phyloP scores from a whole-genome alignment of 148 eudicot species.

The Chenopodium formosanum region DNA sequence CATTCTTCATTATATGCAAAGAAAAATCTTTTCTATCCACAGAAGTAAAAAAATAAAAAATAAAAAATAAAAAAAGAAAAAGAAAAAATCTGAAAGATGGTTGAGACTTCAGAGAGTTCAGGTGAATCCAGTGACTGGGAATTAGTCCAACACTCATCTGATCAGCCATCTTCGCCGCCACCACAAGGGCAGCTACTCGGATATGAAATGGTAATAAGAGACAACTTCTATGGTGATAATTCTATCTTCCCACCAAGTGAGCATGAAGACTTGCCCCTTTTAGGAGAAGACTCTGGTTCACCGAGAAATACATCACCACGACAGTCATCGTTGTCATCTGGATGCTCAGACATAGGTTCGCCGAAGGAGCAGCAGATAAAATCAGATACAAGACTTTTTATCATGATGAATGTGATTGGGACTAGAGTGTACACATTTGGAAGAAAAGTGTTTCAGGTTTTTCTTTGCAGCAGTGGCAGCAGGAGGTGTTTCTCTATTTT shows the following conservation, averaged over 20 bases:
- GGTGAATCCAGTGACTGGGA: slow-evolving; percentile 43
- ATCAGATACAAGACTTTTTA: slow-evolving; percentile 10
- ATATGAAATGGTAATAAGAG: slow-evolving; percentile 14
- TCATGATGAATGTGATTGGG: slow-evolving; percentile 11
- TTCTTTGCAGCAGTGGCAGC: slow-evolving; percentile 3
- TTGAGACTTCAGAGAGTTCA: slow-evolving; percentile 19
- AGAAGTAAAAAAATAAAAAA: not conserved
- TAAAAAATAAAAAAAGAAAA: not conserved
- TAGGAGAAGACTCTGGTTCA: slow-evolving; percentile 17
- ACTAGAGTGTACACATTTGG: slow-evolving; percentile 22
- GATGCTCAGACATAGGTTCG: not conserved
- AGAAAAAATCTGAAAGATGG: not conserved
- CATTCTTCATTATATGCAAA: not conserved
- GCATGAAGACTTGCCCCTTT: slow-evolving; percentile 41
- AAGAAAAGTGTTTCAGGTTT: slow-evolving; percentile 24
- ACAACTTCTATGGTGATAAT: slow-evolving; percentile 23
- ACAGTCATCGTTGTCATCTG: not conserved
- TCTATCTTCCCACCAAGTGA: slow-evolving; percentile 42
- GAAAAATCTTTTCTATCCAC: slow-evolving; percentile 3
- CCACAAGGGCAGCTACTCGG: slow-evolving; percentile 8
- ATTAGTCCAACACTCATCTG: slow-evolving; percentile 27
- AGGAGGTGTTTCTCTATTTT: slow-evolving; percentile 12
- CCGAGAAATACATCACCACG: slow-evolving; percentile 6
- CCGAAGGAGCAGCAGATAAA: not conserved
- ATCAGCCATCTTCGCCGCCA: slow-evolving; percentile 14